These are phyloP conservation scores for Syncephalastrum contaminatum DNA, from an alignment of 371 early-diverging fungal genomes.

Conservation along the genomic window DNA sequence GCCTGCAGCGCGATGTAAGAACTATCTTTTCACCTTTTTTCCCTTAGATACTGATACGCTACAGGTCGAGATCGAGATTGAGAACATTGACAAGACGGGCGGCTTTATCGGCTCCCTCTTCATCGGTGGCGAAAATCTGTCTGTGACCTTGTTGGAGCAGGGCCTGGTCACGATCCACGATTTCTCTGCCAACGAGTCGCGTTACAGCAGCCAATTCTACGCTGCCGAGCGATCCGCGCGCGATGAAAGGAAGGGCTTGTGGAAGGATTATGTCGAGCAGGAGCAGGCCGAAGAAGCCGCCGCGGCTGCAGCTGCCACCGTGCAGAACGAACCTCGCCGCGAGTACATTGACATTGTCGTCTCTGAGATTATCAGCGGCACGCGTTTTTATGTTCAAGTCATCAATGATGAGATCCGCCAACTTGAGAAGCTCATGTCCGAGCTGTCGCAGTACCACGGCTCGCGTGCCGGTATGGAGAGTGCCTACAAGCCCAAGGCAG, in stretches of 20 bases:
- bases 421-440: constrained; percentile 83
- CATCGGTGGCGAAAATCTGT: constrained; percentile 66
- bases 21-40: not conserved
- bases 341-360: constrained; percentile 83
- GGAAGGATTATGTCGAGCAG: constrained; percentile 40
- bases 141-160: constrained; percentile 65
- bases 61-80: constrained; percentile 78
- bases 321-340: constrained; percentile 48
- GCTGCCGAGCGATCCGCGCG: constrained; percentile 82
- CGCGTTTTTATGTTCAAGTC: constrained; percentile 78
- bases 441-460: constrained; percentile 68
- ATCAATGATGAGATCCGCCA: constrained; percentile 66
- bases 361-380: constrained; percentile 75
- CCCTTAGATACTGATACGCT: not conserved
- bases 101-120: constrained; percentile 87
- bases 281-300: constrained; percentile 30
- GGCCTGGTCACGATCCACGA: constrained; percentile 85
- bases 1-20: constrained; percentile 85
- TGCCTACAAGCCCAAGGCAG: constrained; percentile 61
- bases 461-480: constrained; percentile 17
- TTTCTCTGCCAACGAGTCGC: constrained; percentile 81
- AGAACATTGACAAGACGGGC: constrained; percentile 86
- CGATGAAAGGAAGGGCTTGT: constrained; percentile 57
- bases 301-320: constrained; percentile 30
- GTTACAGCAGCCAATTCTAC: constrained; percentile 66